Conservation (phyloP, 1,139 yeast genomes). For the Debaryomyces psychrophilus region DNA sequence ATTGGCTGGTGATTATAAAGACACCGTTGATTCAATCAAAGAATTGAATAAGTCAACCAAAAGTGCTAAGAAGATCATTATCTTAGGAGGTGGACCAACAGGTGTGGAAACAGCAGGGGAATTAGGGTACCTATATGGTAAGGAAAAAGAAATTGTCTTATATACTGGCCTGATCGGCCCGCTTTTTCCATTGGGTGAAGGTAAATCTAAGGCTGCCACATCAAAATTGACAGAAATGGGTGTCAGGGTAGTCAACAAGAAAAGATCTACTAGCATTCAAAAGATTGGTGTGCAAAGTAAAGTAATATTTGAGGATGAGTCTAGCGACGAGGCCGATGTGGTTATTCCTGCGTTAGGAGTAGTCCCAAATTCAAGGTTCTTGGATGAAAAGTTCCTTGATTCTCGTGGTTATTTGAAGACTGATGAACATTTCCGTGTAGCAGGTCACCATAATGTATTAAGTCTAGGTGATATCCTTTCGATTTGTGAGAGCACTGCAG, state of each 20-base stretch:
- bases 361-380: conserved; percentile 27
- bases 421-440: conserved; percentile 23
- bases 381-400: conserved; percentile 17
- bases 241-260: conserved; percentile 24
- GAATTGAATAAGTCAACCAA: conserved; percentile 17
- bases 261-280: conserved; percentile 15
- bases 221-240: conserved; percentile 22
- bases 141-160: conserved; percentile 23
- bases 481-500: conserved; percentile 19
- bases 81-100: conserved; percentile 37
- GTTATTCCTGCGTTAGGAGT: conserved; percentile 22
- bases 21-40: conserved; percentile 16
- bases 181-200: conserved; percentile 17
- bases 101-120: conserved; percentile 37
- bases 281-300: not conserved
- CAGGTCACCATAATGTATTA: conserved; percentile 23
- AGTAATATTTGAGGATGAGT: conserved; percentile 18
- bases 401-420: conserved; percentile 23
- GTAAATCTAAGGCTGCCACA: conserved; percentile 18
- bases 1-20: conserved; percentile 17
- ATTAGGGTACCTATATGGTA: conserved; percentile 21
- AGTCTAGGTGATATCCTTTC: conserved; percentile 31
- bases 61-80: conserved; percentile 25
- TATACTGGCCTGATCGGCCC: conserved; percentile 26
- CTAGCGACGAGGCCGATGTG: conserved; percentile 21